Conservation (phyloP, 2,329 filamentous ascomycete genomes). For the Coleophoma eucalyptorum region DNA sequence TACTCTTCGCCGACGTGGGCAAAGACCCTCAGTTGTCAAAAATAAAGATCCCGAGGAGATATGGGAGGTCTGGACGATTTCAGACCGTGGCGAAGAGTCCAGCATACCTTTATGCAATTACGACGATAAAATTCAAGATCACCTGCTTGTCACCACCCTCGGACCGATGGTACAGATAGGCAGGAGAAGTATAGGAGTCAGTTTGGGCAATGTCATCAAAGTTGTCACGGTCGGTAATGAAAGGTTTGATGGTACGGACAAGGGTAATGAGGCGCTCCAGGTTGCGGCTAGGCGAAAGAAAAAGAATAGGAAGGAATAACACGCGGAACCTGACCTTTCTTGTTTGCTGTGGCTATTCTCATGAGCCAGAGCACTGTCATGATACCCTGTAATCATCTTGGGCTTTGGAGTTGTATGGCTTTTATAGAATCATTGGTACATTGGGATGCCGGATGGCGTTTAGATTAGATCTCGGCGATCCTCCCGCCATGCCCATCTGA, state of each 20-base stretch:
- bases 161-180: slow-evolving; percentile 64
- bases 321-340: too few species aligned
- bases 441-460: too few species aligned
- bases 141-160: slow-evolving; percentile 61
- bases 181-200: slow-evolving; percentile 62
- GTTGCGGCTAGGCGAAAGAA: background rate
- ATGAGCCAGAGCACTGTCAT: too few species aligned
- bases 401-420: too few species aligned
- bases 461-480: too few species aligned
- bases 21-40: background rate
- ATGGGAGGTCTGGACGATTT: slow-evolving; percentile 53
- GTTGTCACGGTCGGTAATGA: slow-evolving; percentile 65
- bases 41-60: slow-evolving; percentile 11
- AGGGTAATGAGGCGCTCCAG: slow-evolving; percentile 17
- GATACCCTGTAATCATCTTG: too few species aligned
- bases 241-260: slow-evolving; percentile 44
- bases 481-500: too few species aligned
- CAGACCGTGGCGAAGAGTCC: slow-evolving; percentile 34
- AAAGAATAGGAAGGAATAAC: background rate
- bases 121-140: slow-evolving; percentile 25
- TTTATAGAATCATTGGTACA: too few species aligned
- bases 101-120: slow-evolving; percentile 14
- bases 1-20: slow-evolving; percentile 14
- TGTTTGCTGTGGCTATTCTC: too few species aligned
- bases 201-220: slow-evolving; percentile 70